These are phyloP conservation scores for Cruciata laevipes DNA, from an alignment of 257 asterid species.

Conservation along the genomic window DNA sequence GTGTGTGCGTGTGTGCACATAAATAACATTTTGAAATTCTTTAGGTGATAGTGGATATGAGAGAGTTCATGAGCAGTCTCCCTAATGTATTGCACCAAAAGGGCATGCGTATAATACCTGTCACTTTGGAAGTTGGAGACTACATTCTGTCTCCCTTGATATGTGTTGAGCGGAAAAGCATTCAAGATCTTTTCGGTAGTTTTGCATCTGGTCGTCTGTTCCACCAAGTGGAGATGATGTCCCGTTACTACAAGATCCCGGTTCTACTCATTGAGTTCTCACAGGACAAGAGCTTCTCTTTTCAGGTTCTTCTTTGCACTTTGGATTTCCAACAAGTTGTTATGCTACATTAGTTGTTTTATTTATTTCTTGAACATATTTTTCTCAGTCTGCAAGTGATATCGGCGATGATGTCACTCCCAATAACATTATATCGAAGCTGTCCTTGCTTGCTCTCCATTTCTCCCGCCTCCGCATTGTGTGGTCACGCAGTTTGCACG, in stretches of 20 bases:
- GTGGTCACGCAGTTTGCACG: slow-evolving; percentile 96
- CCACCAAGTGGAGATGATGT: slow-evolving; percentile 98
- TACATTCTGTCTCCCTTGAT: slow-evolving; percentile 88
- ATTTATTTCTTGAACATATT: slow-evolving; percentile 14
- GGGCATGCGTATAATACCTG: slow-evolving; percentile 89
- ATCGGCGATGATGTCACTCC: slow-evolving; percentile 93
- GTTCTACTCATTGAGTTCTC: slow-evolving; percentile 96
- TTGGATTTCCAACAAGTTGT: not conserved
- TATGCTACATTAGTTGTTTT: not conserved
- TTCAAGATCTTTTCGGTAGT: slow-evolving; percentile 88
- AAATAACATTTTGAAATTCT: slow-evolving; percentile 8
- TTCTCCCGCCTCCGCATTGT: slow-evolving; percentile 92
- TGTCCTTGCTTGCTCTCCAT: slow-evolving; percentile 88
- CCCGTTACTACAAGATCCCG: slow-evolving; percentile 87
- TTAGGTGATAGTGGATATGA: slow-evolving; percentile 97
- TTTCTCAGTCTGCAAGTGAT: slow-evolving; percentile 76
- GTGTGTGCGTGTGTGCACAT: not conserved
- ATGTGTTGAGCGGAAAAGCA: slow-evolving; percentile 94
- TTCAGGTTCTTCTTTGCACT: slow-evolving; percentile 47
- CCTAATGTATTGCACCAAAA: slow-evolving; percentile 94
- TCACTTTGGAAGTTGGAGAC: slow-evolving; percentile 95
- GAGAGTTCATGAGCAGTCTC: slow-evolving; percentile 99
- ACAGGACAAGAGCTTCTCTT: slow-evolving; percentile 95
- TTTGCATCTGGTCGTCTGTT: slow-evolving; percentile 92
- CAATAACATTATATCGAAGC: slow-evolving; percentile 79